Evolutionary conservation across 148 eudicot species (phyloP), one percentile per base, ranked within the genome.

Genomic region (Rheum nobile): DNA sequence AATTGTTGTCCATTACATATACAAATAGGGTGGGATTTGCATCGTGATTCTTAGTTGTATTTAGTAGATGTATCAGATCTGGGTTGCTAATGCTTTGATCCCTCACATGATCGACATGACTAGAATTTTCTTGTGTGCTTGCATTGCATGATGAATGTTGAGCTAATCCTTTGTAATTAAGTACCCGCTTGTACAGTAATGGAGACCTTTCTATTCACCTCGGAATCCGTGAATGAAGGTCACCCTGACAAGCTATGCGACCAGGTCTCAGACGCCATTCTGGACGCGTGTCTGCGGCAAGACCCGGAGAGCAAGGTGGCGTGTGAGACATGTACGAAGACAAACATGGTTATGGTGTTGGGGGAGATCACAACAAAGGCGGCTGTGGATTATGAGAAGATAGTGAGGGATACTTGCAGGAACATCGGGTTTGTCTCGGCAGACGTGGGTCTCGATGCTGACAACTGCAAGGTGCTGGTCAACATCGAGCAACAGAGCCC

Each of bases 281-380:
- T 77, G 2, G 79, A 77, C 6, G 79, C 79, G 19, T 77, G 79
- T 59, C 44, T 77, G 14, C 71, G 28, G 75, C 75, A 77, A 72
- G 79, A 77, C 44, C 71, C 79, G 19, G 79, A 77, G 22, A 77
- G 79, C 55, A 72, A 72, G 75, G 79, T 77, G 2, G 79, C 79
- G 28, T 77, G 79, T 32, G 79, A 77, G 71, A 77, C 79, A 29
- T 77, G 79, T 46, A 42, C 79, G 0, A 77, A 77, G 48, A 77
- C 79, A 1, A 77, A 77, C 67, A 71, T 77, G 79, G 79, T 77
- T 0, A 77, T 77, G 79, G 79, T 77, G n/a, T 77, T 77, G 19
- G 79, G 79, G 9, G 79, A 77, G 75, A 77, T 77, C 55, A 77
- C 79, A 31, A 77, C 75, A 9, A 77, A 77, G 63, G 79, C 79